Percentiles rank a stretch among this genome's conserved stretches.
Conservation (phyloP, 352 stramenopile genomes). For the Peronospora destructor region DNA sequence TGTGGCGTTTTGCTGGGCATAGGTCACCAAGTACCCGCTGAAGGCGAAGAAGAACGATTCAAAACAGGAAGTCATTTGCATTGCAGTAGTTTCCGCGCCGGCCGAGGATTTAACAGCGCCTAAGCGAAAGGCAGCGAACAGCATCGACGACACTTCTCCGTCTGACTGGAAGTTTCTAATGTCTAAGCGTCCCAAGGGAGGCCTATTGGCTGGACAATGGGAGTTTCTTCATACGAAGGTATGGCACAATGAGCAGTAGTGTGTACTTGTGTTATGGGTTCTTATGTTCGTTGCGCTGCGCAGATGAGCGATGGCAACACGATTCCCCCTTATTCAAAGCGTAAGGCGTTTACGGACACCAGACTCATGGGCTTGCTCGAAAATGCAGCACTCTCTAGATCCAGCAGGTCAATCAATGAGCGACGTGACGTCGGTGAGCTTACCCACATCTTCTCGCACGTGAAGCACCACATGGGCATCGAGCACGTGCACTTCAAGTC, state of each 20-base stretch:
- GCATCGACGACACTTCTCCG: slow-evolving; percentile 10
- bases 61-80: slow-evolving; percentile 69
- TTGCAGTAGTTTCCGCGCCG: slow-evolving; percentile 52
- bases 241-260: background rate
- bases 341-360: slow-evolving; percentile 48
- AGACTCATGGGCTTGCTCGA: slow-evolving; percentile 35
- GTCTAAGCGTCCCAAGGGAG: slow-evolving; percentile 59
- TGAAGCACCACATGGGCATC: slow-evolving; percentile 88
- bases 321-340: slow-evolving; percentile 55
- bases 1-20: background rate
- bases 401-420: slow-evolving; percentile 21
- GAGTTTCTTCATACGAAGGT: slow-evolving; percentile 83
- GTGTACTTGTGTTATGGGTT: background rate
- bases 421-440: slow-evolving; percentile 64
- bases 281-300: slow-evolving; percentile 1
- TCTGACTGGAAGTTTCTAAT: slow-evolving; percentile 72
- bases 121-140: slow-evolving; percentile 21
- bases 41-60: slow-evolving; percentile 76
- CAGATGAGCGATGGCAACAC: slow-evolving; percentile 55
- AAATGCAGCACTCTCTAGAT: slow-evolving; percentile 12
- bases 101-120: background rate
- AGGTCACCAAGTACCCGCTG: slow-evolving; percentile 78
- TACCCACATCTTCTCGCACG: slow-evolving; percentile 86
- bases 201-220: slow-evolving; percentile 81
- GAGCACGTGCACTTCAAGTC: slow-evolving; percentile 67